Evolutionary conservation across 306 rosid species (phyloP).

Genomic region (Lagenaria siceraria): DNA sequence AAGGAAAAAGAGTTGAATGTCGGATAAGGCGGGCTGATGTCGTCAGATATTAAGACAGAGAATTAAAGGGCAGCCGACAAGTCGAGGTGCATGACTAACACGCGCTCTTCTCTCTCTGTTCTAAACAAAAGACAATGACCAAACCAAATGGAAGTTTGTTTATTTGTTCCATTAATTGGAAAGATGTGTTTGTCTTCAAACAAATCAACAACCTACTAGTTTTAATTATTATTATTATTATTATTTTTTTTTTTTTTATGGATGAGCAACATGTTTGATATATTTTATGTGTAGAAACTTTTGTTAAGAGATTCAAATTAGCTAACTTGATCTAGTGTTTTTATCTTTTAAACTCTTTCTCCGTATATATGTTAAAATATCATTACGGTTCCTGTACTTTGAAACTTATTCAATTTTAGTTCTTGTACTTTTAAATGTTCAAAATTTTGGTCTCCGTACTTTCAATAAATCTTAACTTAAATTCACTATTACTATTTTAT

Average conservation of each 20-base stretch:
- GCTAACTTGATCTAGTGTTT: neutral
- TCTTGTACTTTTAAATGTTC: too few relatives aligned
- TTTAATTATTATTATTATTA: too few relatives aligned
- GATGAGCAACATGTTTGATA: neutral
- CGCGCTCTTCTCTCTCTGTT: neutral
- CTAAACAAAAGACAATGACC: neutral
- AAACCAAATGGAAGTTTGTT: too few relatives aligned
- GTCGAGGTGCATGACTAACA: conserved; percentile 20
- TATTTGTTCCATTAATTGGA: neutral
- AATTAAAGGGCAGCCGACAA: conserved; percentile 21
- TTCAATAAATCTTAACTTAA: too few relatives aligned
- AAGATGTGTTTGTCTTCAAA: neutral
- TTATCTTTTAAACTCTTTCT: too few relatives aligned
- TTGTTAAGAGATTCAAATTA: neutral
- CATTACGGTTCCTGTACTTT: too few relatives aligned
- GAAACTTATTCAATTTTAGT: too few relatives aligned
- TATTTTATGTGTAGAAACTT: neutral
- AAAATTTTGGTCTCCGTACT: too few relatives aligned
- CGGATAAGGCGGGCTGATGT: neutral
- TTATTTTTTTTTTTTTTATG: neutral
- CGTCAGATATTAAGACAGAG: neutral
- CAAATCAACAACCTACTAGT: neutral
- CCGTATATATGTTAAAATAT: too few relatives aligned
- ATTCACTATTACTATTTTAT: too few relatives aligned
- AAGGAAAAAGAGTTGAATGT: neutral